Percentiles rank a stretch among this genome's conserved stretches.
Evolutionary conservation across 768 basidiomycete species (phyloP).

Genomic region (Tylopilus balloui): DNA sequence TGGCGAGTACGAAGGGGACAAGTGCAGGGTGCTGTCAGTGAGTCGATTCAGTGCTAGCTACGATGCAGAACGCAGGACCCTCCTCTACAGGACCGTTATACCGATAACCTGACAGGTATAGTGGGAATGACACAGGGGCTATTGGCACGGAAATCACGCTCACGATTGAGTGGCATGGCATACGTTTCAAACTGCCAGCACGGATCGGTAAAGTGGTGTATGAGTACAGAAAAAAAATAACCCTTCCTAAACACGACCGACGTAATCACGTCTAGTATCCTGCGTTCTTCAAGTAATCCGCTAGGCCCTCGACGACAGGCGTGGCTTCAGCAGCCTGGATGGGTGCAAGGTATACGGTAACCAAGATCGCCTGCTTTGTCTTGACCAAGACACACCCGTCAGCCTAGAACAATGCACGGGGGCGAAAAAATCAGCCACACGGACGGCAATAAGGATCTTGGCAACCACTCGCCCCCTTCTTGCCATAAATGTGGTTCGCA

Average conservation of each 20-base stretch:
- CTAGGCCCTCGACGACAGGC: conserved; percentile 60
- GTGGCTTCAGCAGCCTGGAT: conserved; percentile 63
- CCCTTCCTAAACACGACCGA: conserved; percentile 8
- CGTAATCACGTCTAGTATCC: conserved; percentile 41
- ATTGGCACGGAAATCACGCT: not conserved
- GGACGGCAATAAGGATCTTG: not conserved
- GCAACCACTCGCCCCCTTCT: conserved; percentile 60
- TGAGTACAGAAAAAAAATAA: conserved; percentile 12
- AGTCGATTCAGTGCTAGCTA: too few species aligned
- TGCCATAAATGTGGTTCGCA: conserved; percentile 59
- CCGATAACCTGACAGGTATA: too few species aligned
- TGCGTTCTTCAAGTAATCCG: conserved; percentile 68
- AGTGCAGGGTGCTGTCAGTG: too few species aligned
- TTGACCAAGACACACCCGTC: conserved; percentile 72
- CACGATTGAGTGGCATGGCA: not conserved
- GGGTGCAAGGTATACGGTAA: conserved; percentile 69
- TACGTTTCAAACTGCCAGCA: not conserved
- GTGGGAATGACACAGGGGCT: not conserved
- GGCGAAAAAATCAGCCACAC: not conserved
- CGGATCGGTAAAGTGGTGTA: not conserved
- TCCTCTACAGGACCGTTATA: too few species aligned
- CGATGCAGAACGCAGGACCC: too few species aligned
- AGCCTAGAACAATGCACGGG: conserved; percentile 39
- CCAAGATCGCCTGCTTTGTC: conserved; percentile 82
- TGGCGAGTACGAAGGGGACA: too few species aligned